Base-by-base conservation (phyloP, 2,329 filamentous ascomycete species). In the Neonectria coccinea region DNA sequence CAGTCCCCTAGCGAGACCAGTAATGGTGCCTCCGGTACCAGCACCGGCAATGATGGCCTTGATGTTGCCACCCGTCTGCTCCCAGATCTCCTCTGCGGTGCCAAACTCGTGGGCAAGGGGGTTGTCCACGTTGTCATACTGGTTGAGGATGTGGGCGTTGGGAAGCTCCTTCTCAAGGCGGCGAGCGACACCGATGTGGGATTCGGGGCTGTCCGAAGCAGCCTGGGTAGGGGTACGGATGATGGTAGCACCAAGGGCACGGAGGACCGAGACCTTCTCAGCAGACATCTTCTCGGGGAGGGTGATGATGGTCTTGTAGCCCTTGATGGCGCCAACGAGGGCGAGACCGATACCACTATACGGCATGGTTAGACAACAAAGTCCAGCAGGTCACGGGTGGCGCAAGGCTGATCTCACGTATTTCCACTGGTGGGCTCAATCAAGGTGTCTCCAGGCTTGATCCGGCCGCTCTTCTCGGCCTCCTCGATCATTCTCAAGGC, bases 221-320 rank as follows among this genome's bases (percentile, higher is more conserved):
- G 96, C 96, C 80, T 97, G 93, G 36, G 94, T 99, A 25, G 96
- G 96, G 4, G 96, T 99, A 59, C 96, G 91, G 79, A 99, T 97
- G 80, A 99, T 98, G 76, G 97, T 97, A 45, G 96, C 96, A 69
- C 95, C 95, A 56, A 99, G 87, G 31, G 96, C 95, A 73, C 94
- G 92, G 67, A 99, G 86, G 29, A 99, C 96, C 2, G 95, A 92
- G 42, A 99, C 96, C 82, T 99, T 99, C 82, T 99, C 96, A 52
- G 94, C 92, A 1, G 94, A 97, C 96, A 99, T 99, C 86, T 99
- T 99, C 83, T 99, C 96, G 56, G 96, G 96, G 50, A 99, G 88
- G 11, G 96, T 99, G 79, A 99, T 99, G 81, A 99, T 98, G 44
- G 94, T 97, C 81, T 95, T 95, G 86, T 98, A 99, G 70, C 94